phyloP scores from a whole-genome alignment of 139 green algal species.

The Picochlorum sp. region DNA sequence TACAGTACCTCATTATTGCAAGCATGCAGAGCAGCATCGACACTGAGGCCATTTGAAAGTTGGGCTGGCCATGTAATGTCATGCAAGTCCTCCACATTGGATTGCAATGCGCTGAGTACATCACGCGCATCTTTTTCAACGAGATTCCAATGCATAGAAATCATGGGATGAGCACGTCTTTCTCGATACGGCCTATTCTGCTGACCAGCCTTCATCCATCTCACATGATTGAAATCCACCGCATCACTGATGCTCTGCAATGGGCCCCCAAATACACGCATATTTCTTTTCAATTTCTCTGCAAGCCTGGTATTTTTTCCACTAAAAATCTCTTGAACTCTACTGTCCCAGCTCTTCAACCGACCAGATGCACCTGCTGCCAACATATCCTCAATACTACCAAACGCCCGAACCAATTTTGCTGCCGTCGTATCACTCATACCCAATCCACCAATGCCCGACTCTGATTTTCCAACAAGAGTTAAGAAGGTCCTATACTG shows the following conservation, averaged over 20 bases:
- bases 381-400: background rate
- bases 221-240: background rate
- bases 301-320: background rate
- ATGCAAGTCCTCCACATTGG: background rate
- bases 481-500: background rate
- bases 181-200: background rate
- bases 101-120: background rate
- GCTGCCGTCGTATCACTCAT: background rate
- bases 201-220: background rate
- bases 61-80: too few relatives aligned
- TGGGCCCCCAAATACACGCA: background rate
- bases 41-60: too few relatives aligned
- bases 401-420: constrained; percentile 1
- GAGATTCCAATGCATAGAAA: background rate
- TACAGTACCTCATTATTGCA: too few relatives aligned
- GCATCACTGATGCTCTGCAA: too few relatives aligned
- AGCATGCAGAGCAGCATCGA: too few relatives aligned
- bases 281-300: constrained; percentile 6
- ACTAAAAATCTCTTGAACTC: background rate
- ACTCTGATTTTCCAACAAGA: constrained; percentile 4
- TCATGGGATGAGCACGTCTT: background rate
- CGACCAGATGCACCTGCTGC: background rate
- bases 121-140: background rate
- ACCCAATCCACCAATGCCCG: constrained; percentile 6
- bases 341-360: constrained; percentile 8